Evolutionary conservation across 768 basidiomycete species (phyloP).

Genomic region (Rhodotorula diobovata): DNA sequence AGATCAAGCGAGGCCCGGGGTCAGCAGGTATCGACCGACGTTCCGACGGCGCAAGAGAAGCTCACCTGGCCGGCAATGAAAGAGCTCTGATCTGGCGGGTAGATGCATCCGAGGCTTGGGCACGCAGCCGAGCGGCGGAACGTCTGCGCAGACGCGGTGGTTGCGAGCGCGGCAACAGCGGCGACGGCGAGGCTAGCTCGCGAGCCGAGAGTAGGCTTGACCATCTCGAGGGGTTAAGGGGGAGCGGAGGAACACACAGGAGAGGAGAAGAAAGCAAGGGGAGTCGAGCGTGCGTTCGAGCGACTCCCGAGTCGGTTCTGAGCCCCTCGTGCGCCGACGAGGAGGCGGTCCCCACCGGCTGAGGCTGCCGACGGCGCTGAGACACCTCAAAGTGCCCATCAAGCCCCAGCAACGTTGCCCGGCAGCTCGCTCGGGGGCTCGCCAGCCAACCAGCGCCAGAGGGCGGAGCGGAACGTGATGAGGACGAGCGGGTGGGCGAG

Average conservation of each 20-base stretch:
- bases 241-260: not conserved
- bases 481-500: not conserved
- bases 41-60: not conserved
- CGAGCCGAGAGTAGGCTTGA: not conserved
- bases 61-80: conserved; percentile 32
- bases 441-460: not conserved
- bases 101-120: conserved; percentile 39
- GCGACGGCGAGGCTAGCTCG: not conserved
- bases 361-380: too few relatives aligned
- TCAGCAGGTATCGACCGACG: conserved; percentile 38
- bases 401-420: not conserved
- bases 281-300: too few relatives aligned
- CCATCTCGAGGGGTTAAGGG: not conserved
- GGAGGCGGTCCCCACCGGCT: too few relatives aligned
- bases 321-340: too few relatives aligned
- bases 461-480: not conserved
- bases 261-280: not conserved
- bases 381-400: too few relatives aligned
- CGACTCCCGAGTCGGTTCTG: too few relatives aligned
- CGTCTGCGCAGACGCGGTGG: conserved; percentile 23
- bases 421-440: too few relatives aligned
- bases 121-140: conserved; percentile 32
- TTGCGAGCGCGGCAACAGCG: conserved; percentile 4
- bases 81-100: conserved; percentile 37
- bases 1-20: too few relatives aligned